These are phyloP conservation scores for Solanum rostratum DNA, from an alignment of 257 asterid species.

Conservation along the genomic window DNA sequence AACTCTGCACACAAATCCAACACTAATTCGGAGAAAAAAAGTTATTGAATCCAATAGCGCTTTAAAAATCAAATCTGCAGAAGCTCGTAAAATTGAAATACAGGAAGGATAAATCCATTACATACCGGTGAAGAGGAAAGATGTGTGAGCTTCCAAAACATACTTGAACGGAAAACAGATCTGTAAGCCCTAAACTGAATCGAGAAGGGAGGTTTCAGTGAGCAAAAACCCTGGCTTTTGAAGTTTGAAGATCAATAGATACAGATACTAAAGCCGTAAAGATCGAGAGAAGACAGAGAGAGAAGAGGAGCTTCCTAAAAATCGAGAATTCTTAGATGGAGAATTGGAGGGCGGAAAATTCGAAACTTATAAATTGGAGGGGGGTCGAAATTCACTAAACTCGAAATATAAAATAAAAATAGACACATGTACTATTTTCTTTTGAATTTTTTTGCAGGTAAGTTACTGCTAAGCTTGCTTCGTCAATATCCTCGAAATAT, in stretches of 20 bases:
- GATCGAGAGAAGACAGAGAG: slow-evolving; percentile 14
- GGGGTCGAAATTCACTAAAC: slow-evolving; percentile 11
- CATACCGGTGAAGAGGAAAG: slow-evolving; percentile 90
- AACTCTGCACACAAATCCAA: not conserved
- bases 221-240: slow-evolving; percentile 30
- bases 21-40: not conserved
- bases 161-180: slow-evolving; percentile 30
- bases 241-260: slow-evolving; percentile 14
- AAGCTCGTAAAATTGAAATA: not conserved
- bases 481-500: no score
- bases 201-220: not conserved
- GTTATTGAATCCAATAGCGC: not conserved
- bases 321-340: slow-evolving; percentile 1
- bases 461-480: no score
- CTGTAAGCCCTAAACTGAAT: slow-evolving; percentile 34
- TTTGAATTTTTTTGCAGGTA: not conserved
- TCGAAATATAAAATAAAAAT: not conserved
- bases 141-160: slow-evolving; percentile 96
- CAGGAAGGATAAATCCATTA: slow-evolving; percentile 3
- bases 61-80: not conserved
- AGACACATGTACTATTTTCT: not conserved
- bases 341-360: slow-evolving; percentile 2
- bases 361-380: slow-evolving; percentile 1
- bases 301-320: not conserved
- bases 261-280: slow-evolving; percentile 14